Base-by-base conservation (phyloP, 2,329 filamentous ascomycete species). In the Paecilomyces fulvus region DNA sequence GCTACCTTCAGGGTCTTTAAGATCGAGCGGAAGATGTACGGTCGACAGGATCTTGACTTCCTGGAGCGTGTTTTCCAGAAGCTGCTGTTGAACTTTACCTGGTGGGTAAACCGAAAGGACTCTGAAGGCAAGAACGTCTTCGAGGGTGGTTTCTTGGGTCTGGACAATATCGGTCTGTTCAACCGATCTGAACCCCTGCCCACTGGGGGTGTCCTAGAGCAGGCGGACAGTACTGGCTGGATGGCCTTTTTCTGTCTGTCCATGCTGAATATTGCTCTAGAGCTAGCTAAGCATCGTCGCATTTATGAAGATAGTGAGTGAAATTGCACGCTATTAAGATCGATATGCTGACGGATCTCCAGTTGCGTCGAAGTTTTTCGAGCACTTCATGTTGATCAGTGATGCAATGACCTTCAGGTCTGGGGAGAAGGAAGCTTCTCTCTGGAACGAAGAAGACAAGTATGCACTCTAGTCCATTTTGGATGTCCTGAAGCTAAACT, bases 41-140 rank as follows among this genome's bases (percentile, higher is more conserved):
- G 92, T 46, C 85, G 90, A 31, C 90, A 96, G 68, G 92, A 97
- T 70, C 79, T 96, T 30, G 94, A 97, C 73, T 97, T 96, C 74
- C 81, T 97, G 9, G 92, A 97, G 77, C 84, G 92, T 20, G 91
- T 96, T 3, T 97, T 97, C 78, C 94, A 97, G 69, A 97, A 97
- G 73, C 75, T 97, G 58, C 79, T 97, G 23, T 80, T 97, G 60
- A 97, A 97, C 76, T 97, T 97, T 72, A 97, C 94, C 3, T 97
- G 94, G 94, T 97, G 92, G 92, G 92, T 96, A 20, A 97, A 97
- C 71, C 88, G 92, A 57, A 97, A 97, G 74, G 92, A 97, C 66
- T 82, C 83, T 10, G 90, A 96, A 9, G 92, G 91, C 66, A 97
- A 97, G 77, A 96, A 97, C 67, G 88, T 97, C 28, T 97, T 97